Base-by-base conservation (phyloP, 2,329 filamentous ascomycete genomes). In the Hypoxylon sp. region DNA sequence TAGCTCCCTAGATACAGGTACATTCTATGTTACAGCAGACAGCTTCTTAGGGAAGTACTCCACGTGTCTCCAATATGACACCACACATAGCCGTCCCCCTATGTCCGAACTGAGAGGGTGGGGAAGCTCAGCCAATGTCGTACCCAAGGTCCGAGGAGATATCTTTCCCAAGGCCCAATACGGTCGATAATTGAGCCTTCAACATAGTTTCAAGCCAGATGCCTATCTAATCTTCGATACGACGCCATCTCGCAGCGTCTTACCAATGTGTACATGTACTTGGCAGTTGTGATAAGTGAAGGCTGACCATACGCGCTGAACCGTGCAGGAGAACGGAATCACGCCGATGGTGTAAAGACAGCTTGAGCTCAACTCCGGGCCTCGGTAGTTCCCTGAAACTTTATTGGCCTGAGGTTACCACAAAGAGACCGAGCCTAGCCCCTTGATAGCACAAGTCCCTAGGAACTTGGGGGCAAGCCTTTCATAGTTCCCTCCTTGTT, bases 81-180 rank as follows among this genome's bases (percentile, higher is more conserved):
- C 37, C 25, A 46, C 25, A 22, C 51, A 42, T 55, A 27, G 10
- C 54, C n/a, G 53, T 20, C 27, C 44, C 49, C 57, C 49, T 54
- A 27, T 51, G 33, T 25, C 57, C 58, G 59, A 55, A 54, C 46
- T 14, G 6, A 62, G 25, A n/a, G 30, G 60, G 60, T 20, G 60
- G 61, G 35, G 60, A 50, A 57, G 30, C 49, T 48, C 37, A 42
- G 30, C 50, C 5, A 35, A 56, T 25, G 25, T 22, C 48, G n/a
- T 46, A 37, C 33, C 33, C 46, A 33, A 54, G 46, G 44, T 69
- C 71, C 71, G 69, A 68, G 71, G 69, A 73, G 53, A 49, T 67
- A 22, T 51, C 54, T 17, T 44, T 49, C 40, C 48, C 63, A 40
- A 49, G 33, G 33, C 30, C 49, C n/a, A 46, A 50, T 37, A 13